Percentiles rank a stretch among this genome's conserved stretches.
phyloP scores from a whole-genome alignment of 768 basidiomycete species.

The Gloeostereum incarnatum region DNA sequence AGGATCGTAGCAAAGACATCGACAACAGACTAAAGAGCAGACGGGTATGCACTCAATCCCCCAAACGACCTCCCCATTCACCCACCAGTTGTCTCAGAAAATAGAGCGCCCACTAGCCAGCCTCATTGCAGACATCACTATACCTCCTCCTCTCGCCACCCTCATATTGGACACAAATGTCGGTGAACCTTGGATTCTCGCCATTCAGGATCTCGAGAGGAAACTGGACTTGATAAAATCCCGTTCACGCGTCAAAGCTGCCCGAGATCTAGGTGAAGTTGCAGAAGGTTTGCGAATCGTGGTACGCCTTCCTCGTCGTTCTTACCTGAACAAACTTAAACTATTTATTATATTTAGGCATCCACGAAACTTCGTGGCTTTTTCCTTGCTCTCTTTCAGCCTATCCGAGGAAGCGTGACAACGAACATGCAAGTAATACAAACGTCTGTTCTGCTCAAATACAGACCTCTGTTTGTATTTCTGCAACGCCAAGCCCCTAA shows the following conservation, averaged over 20 bases:
- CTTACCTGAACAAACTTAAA: background rate
- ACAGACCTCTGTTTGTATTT: slow-evolving; percentile 74
- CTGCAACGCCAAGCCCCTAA: slow-evolving; percentile 73
- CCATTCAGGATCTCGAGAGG: slow-evolving; percentile 73
- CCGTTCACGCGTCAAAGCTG: slow-evolving; percentile 79
- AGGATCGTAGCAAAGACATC: slow-evolving; percentile 83
- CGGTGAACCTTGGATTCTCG: slow-evolving; percentile 80
- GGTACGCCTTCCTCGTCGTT: slow-evolving; percentile 33
- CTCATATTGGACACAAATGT: slow-evolving; percentile 80
- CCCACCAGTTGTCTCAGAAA: slow-evolving; percentile 55
- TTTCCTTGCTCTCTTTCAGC: slow-evolving; percentile 75
- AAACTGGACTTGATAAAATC: slow-evolving; percentile 59
- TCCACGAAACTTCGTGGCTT: slow-evolving; percentile 83
- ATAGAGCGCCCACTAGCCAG: slow-evolving; percentile 83
- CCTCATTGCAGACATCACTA: slow-evolving; percentile 70
- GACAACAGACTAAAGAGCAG: slow-evolving; percentile 80
- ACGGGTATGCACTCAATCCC: slow-evolving; percentile 43
- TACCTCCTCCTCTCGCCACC: slow-evolving; percentile 71
- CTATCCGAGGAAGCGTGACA: slow-evolving; percentile 74
- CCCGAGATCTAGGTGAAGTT: slow-evolving; percentile 74
- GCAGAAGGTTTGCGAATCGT: slow-evolving; percentile 84
- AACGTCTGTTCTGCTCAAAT: slow-evolving; percentile 78
- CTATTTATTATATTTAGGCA: slow-evolving; percentile 38
- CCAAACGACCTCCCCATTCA: background rate
- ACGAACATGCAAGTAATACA: slow-evolving; percentile 94